A percentile compares a stretch with the other conserved stretches of the same genome.
Conservation (phyloP, 1,139 yeast genomes). For the Geotrichum bryndzae region DNA sequence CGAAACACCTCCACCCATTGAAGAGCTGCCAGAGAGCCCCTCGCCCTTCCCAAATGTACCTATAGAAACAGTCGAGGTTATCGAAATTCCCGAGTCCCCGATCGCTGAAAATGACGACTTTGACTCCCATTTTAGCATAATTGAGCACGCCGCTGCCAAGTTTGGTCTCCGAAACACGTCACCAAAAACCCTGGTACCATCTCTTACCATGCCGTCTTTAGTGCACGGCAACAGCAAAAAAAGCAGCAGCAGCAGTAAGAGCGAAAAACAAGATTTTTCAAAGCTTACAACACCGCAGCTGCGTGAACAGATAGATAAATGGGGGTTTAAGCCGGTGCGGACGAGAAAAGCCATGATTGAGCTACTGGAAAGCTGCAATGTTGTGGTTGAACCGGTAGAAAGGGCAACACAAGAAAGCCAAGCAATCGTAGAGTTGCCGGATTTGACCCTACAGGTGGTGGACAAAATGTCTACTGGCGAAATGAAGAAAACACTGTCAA, state of each 20-base stretch:
- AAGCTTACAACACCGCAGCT: conserved; percentile 8
- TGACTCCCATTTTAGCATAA: conserved; percentile 1
- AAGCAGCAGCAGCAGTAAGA: neutral
- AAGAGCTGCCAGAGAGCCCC: neutral
- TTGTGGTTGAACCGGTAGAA: neutral
- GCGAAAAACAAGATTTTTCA: conserved; percentile 3
- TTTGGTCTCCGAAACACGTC: neutral
- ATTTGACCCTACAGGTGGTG: neutral
- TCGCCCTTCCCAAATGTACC: neutral
- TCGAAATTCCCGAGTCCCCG: conserved; percentile 13
- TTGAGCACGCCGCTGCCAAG: neutral
- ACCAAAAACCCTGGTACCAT: neutral
- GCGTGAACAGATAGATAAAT: conserved; percentile 9
- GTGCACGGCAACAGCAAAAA: neutral
- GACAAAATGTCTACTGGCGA: conserved; percentile 9
- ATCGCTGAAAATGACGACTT: neutral
- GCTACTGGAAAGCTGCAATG: conserved; percentile 12
- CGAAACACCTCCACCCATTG: neutral
- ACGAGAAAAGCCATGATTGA: conserved; percentile 10
- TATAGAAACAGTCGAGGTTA: neutral
- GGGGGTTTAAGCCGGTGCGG: conserved; percentile 15
- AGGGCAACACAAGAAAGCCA: neutral
- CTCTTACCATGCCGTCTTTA: neutral
- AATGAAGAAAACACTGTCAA: neutral
- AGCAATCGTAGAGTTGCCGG: neutral